Conservation (phyloP, 2,329 filamentous ascomycete genomes). For the Trichophyton rubrum region DNA sequence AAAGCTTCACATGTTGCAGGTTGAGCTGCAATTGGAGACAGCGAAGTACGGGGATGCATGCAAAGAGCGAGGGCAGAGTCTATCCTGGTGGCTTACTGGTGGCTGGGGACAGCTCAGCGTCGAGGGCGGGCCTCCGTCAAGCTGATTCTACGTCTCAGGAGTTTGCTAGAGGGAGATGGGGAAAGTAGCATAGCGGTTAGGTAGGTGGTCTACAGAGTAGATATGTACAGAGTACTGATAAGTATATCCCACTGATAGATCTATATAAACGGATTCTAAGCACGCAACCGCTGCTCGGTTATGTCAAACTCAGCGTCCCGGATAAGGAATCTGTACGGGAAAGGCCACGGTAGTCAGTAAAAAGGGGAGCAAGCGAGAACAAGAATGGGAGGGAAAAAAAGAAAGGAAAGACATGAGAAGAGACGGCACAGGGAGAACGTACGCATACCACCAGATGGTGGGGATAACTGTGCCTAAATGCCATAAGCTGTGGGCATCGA, state of each 20-base stretch:
- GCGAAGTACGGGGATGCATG: neutral
- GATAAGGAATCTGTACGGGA: constrained; percentile 59
- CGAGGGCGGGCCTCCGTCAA: too few relatives aligned
- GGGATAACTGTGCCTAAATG: constrained; percentile 86
- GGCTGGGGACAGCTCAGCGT: too few relatives aligned
- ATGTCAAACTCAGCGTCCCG: constrained; percentile 78
- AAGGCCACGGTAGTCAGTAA: neutral
- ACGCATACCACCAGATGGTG: constrained; percentile 90
- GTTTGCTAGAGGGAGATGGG: neutral
- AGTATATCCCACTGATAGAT: neutral
- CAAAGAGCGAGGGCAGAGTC: neutral
- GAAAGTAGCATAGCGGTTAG: neutral
- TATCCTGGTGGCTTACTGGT: neutral
- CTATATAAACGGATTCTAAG: constrained; percentile 29
- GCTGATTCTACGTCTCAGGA: too few relatives aligned
- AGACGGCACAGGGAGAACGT: constrained; percentile 32
- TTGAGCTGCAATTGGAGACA: neutral
- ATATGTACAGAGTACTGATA: neutral
- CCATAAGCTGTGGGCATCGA: constrained; percentile 95
- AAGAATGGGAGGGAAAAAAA: neutral
- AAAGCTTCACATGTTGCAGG: constrained; percentile 1
- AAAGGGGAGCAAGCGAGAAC: neutral
- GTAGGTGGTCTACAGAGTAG: neutral
- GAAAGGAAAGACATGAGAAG: neutral
- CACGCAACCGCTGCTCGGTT: constrained; percentile 59